Evolutionary conservation across 163 green algal genomes (phyloP).

Genomic region (Botryococcus braunii): DNA sequence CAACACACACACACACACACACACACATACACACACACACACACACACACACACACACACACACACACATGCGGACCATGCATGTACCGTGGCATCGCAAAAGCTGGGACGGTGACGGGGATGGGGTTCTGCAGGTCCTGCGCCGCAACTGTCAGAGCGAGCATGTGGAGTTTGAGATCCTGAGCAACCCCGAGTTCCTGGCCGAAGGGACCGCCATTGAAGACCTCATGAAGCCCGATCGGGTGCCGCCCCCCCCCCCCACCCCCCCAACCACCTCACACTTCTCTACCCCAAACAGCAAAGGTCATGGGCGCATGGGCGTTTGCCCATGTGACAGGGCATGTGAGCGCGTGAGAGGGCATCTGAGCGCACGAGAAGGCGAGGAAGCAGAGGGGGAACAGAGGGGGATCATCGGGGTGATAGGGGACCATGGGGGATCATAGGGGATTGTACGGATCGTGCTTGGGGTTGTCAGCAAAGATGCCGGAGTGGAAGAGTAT

Average conservation of each 20-base stretch:
- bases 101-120: too few relatives aligned
- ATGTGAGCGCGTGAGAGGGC: not conserved
- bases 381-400: not conserved
- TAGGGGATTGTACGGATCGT: too few relatives aligned
- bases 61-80: not conserved
- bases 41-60: not conserved
- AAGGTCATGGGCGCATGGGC: not conserved
- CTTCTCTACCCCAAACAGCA: not conserved
- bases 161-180: slow-evolving; percentile 87
- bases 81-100: not conserved
- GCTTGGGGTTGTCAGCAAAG: too few relatives aligned
- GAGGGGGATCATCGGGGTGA: not conserved
- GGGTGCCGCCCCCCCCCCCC: slow-evolving; percentile 40
- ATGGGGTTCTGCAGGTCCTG: slow-evolving; percentile 79
- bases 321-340: not conserved
- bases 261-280: not conserved
- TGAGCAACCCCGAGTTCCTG: slow-evolving; percentile 95
- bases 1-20: not conserved
- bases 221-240: slow-evolving; percentile 85
- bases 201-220: slow-evolving; percentile 96
- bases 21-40: not conserved
- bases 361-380: not conserved
- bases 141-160: slow-evolving; percentile 75
- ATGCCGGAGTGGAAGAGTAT: too few relatives aligned
- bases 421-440: not conserved